Base-by-base conservation (phyloP, 129 eudicot genomes). In the Mikania micrantha region DNA sequence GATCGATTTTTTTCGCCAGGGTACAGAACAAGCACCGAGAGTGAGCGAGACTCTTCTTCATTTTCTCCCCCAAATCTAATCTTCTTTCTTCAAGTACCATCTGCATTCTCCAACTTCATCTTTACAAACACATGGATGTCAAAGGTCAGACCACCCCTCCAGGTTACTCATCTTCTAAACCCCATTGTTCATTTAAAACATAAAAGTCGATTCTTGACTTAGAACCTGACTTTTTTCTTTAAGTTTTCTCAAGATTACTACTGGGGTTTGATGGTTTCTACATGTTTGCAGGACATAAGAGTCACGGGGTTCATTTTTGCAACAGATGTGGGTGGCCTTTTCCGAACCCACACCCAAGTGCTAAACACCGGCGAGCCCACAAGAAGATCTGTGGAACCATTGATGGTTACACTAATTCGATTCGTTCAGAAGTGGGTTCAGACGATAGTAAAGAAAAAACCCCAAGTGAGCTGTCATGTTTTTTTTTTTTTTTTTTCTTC, bases 291-390 rank as follows among this genome's bases (percentile, higher is more conserved):
- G 95, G 82, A 80, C 86, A 78, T 63, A 87, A 68, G 45, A 67
- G 72, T 69, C 83, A 88, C 24, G 85, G 84, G 13, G 85, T 65
- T 62, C 66, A 83, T 81, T n/a, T 82, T 20, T 92, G 98, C 67
- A 76, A 36, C 58, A 80, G 80, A 82, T 92, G 98, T 78, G 96
- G 98, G 17, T 92, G 98, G 98, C 80, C 91, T 10, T 92, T 78
- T 72, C 91, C 96, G 12, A 92, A 92, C 48, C 78, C 87, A 69
- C 95, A 92, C 54, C 98, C 96, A 16, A 92, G 96, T 75, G 75
- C 98, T 19, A 88, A 45, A 67, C 95, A 84, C 45, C 69, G 98
- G 53, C 75, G 96, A 69, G 83, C 98, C 35, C 98, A 92, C 81
- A 92, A 84, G 85, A 88, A 64, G 88, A 82, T 86, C 60, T 92